Percentiles rank a stretch among this genome's conserved stretches.
Conservation (phyloP, 192 early-diverging fungal genomes). For the Backusella tarrabulga region DNA sequence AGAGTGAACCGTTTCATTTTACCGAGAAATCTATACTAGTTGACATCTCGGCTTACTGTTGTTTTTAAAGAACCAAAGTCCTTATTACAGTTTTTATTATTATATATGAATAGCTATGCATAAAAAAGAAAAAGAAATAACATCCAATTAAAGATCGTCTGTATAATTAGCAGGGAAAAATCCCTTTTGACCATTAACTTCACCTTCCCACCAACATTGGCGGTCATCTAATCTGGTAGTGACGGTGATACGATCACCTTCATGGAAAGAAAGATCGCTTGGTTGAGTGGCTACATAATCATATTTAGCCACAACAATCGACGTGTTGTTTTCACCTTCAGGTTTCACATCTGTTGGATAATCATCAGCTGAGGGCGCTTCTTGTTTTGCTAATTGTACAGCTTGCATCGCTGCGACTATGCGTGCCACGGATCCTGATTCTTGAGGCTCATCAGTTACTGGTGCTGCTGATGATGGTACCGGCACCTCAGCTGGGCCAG, state of each 20-base stretch:
- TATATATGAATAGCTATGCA: background rate
- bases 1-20: too few species aligned
- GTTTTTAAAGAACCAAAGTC: too few species aligned
- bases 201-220: conserved; percentile 42
- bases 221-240: conserved; percentile 22
- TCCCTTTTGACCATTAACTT: conserved; percentile 15
- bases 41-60: too few species aligned
- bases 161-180: conserved; percentile 29
- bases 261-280: conserved; percentile 34
- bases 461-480: background rate
- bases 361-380: background rate
- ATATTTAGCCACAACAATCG: conserved; percentile 32
- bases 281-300: conserved; percentile 33
- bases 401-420: background rate
- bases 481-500: too few species aligned
- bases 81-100: background rate
- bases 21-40: too few species aligned
- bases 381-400: background rate
- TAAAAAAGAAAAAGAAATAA: background rate
- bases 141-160: background rate
- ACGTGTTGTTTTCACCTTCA: background rate
- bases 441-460: background rate
- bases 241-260: conserved; percentile 39
- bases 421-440: background rate
- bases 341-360: background rate